phyloP scores from a whole-genome alignment of 176 grass and related monocot genomes.

The bread wheat (Triticum aestivum) region DNA sequence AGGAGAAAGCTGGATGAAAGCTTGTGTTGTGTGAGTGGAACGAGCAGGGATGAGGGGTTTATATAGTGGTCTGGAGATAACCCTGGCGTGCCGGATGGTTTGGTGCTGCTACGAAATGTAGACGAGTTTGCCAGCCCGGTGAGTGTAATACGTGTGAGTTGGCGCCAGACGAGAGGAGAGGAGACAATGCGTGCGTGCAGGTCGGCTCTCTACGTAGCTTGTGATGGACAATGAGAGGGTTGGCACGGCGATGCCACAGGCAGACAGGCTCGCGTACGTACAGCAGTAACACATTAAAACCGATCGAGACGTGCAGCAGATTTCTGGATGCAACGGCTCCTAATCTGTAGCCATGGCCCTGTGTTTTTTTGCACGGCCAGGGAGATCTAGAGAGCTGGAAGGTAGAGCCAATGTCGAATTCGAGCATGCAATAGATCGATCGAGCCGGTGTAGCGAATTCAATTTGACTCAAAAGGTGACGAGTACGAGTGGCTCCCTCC shows the following conservation, averaged over 20 bases:
- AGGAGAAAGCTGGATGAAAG: no score
- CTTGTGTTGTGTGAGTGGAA: no score
- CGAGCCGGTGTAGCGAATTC: not conserved
- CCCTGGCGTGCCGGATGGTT: no score
- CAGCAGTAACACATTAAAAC: not conserved
- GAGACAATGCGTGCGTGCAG: no score
- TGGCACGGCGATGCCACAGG: not conserved
- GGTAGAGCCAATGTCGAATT: not conserved
- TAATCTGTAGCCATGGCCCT: no score
- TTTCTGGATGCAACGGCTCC: not conserved
- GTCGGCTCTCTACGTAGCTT: not conserved
- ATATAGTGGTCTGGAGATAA: no score
- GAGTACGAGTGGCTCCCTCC: not conserved
- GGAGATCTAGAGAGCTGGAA: no score
- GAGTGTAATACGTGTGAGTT: slow-evolving; percentile 33
- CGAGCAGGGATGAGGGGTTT: no score
- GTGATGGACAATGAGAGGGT: not conserved
- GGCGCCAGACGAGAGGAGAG: slow-evolving; percentile 41
- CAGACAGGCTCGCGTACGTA: not conserved
- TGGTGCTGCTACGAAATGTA: no score
- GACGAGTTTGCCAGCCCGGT: not conserved
- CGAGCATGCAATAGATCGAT: not conserved
- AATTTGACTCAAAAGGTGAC: not conserved
- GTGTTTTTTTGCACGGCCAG: no score
- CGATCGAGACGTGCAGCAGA: slow-evolving; percentile 24